A percentile compares a stretch with the other conserved stretches of the same genome.
phyloP scores from a whole-genome alignment of 2,329 filamentous ascomycete species.

The Aureobasidium sp. region DNA sequence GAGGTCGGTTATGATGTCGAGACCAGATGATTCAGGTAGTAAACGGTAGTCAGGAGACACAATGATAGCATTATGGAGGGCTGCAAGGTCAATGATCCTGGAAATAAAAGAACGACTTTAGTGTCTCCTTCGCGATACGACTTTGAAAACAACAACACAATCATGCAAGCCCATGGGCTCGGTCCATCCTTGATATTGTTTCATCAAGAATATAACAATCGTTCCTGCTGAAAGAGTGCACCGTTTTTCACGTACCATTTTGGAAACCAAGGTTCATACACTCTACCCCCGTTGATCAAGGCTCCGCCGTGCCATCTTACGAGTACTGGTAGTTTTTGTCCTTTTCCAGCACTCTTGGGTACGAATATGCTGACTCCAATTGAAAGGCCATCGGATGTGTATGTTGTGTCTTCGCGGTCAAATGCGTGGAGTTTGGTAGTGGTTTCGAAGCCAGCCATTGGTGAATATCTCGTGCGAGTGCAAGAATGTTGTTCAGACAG shows the following conservation, averaged over 20 bases:
- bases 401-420: constrained; percentile 33
- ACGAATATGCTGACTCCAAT: constrained; percentile 35
- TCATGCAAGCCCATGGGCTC: neutral
- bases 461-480: neutral
- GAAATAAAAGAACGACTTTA: neutral
- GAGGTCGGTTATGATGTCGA: constrained; percentile 43
- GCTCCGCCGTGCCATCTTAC: constrained; percentile 42
- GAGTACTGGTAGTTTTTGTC: constrained; percentile 30
- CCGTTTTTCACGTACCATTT: constrained; percentile 15
- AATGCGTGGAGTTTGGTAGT: constrained; percentile 32
- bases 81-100: constrained; percentile 1
- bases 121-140: neutral
- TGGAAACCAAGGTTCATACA: constrained; percentile 15
- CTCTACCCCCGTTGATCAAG: constrained; percentile 27
- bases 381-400: constrained; percentile 33
- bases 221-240: neutral
- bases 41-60: constrained; percentile 46
- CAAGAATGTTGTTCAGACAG: too few relatives aligned
- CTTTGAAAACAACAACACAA: neutral
- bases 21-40: constrained; percentile 41
- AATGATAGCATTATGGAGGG: constrained; percentile 34
- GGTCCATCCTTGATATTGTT: neutral
- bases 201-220: neutral
- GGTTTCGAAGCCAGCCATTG: neutral
- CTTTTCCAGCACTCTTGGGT: constrained; percentile 30